A percentile compares a stretch with the other conserved stretches of the same genome.
Conservation (phyloP, 352 stramenopile genomes). For the Pythium oligandrum region DNA sequence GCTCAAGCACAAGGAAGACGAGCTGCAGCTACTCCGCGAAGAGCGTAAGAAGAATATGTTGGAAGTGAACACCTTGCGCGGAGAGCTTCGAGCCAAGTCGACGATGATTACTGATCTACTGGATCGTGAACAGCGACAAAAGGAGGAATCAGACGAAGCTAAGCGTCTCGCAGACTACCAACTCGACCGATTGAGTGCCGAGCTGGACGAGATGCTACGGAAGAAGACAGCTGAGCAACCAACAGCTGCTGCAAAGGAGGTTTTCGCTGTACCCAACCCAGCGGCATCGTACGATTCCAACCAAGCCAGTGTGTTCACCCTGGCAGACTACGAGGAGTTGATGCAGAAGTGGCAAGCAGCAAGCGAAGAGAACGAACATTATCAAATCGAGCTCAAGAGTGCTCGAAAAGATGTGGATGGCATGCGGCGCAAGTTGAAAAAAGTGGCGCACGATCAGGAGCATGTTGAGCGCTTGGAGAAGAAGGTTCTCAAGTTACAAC, state of each 20-base stretch:
- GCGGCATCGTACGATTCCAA: constrained; percentile 54
- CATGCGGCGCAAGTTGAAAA: constrained; percentile 35
- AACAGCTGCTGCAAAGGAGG: constrained; percentile 8
- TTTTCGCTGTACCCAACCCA: constrained; percentile 31
- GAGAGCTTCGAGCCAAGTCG: constrained; percentile 56
- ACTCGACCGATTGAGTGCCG: constrained; percentile 20
- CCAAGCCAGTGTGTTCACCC: constrained; percentile 48
- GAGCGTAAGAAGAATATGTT: constrained; percentile 38
- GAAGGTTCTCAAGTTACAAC: constrained; percentile 45
- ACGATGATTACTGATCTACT: constrained; percentile 45
- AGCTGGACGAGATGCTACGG: constrained; percentile 21
- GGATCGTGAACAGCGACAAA: constrained; percentile 43
- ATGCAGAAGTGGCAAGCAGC: constrained; percentile 34
- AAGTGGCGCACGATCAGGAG: constrained; percentile 28
- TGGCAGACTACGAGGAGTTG: constrained; percentile 49
- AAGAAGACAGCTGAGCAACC: background rate
- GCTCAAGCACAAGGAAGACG: constrained; percentile 29
- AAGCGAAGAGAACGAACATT: constrained; percentile 37
- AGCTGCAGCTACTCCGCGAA: constrained; percentile 37
- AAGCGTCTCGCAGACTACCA: constrained; percentile 36
- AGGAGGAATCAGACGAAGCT: constrained; percentile 21
- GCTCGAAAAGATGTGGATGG: constrained; percentile 48
- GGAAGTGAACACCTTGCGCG: constrained; percentile 51
- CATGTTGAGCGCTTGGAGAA: constrained; percentile 60
- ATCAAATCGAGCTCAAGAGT: constrained; percentile 46